Evolutionary conservation across 805 yeast species (phyloP), one percentile per base, ranked within the genome.

Genomic region (Saturnispora zaruensis): DNA sequence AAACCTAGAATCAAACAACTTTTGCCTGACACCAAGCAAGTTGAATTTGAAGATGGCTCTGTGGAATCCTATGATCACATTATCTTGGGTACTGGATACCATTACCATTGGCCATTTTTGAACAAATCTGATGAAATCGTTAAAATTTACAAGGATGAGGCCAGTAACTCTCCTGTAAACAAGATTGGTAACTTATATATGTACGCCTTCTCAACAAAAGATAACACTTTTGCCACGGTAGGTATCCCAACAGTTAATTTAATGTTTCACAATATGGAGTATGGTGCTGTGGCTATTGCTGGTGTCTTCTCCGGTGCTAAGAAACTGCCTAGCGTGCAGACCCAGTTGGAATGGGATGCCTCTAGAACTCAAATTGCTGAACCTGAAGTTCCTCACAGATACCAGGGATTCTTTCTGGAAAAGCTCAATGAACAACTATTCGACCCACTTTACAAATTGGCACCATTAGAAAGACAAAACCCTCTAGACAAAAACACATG

Each of bases 201-300:
- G 14, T 59, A 71, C 52, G 70, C 73, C 1, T 73, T 74, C 53
- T 55, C 68, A 13, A 63, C 66, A n/a, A 63, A 59, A 5, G 77
- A 74, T 54, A 74, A 76, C 18, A 66, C 76, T 0, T 58, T 74
- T 23, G 74, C 73, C 1, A 57, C 67, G 4, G 66, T 66, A 21
- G 77, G 78, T 6, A 64, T 66, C 6, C 63, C 75, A 14, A 57
- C 72, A 2, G 69, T 77, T 1, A 71, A 74, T 2, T 57, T 75
- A 24, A 69, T 72, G 53, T 77, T 76, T 65, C 73, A 74, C 46
- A 67, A 74, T 14, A 73, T 76, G 54, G 83, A 78, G 56, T 66
- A 74, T 2, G 63, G 69, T 44, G 77, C 79, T 1, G 74, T 78
- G n/a, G 79, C 81, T 0, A 64, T 78, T 45, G 77, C 79, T 14